Base-by-base conservation (phyloP, 192 early-diverging fungal species). In the Chytriomyces confervae region DNA sequence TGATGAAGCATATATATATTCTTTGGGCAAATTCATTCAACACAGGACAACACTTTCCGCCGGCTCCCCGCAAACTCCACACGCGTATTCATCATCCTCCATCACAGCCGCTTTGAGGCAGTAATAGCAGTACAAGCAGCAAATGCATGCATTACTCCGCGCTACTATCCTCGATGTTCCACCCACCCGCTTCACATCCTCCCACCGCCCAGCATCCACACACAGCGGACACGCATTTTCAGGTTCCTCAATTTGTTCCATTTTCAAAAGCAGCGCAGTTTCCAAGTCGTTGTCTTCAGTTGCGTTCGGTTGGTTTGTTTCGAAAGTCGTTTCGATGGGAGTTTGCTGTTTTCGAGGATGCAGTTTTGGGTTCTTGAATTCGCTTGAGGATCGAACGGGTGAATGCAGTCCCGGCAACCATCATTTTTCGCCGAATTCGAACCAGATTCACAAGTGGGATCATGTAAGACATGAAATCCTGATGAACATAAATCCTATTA, bases 201-300 rank as follows among this genome's bases (percentile, higher is more conserved):
- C 48, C 74, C 74, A 76, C 2, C 74, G 7, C 8, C 74, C 74
- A 8, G 74, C 61, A n/a, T 76, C 62, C 9, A 76, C 63, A 36
- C 74, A 76, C 10, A 76, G 51, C 7, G 74, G 74, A 66, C 74
- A 76, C 63, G n/a, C 63, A n/a, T n/a, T 65, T 24, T 27, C 63
- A 11, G 10, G 11, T 57, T 57, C n/a, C 11, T 57, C 51, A 57
- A 57, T 16, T n/a, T 10, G 11, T 10, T 10, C n/a, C n/a, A 16
- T n/a, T n/a, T 57, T 10, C 51, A 10, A n/a, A 1, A 57, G 51
- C 10, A 57, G n/a, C 1, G n/a, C 11, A n/a, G 51, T 16, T 10
- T 57, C 51, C 51, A 57, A 16, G 10, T 57, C 51, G 10, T 57
- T n/a, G 51, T 0, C 11, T 57, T 57, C 24, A 27, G 24, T 27